Base-by-base conservation (phyloP, 306 rosid species). In the Sindora glabra region DNA sequence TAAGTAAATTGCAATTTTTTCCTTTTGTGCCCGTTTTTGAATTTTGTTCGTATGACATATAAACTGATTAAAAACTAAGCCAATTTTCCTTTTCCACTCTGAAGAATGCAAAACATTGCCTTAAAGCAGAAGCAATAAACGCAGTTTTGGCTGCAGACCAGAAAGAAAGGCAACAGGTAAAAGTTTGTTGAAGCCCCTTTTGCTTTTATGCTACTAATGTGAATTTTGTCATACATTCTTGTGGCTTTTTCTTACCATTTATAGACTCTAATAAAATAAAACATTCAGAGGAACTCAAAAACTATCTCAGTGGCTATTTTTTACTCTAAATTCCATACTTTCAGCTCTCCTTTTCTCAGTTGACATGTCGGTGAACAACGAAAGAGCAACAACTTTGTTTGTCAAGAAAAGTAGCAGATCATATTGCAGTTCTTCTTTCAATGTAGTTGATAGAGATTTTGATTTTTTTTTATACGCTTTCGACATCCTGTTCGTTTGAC, bases 81-180 rank as follows among this genome's bases (percentile, higher is more conserved):
- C 44, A 13, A 45, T 42, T 40, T n/a, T 39, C 25, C 2, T 13
- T 49, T 67, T 68, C 67, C 51, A 33, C 45, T 62, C 46, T 32
- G 49, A 27, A 71, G 62, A 57, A 8, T 48, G 32, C 59, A 13
- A 55, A 13, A n/a, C 21, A 38, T 19, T 65, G 59, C 60, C 47
- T 39, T 3, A 34, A 54, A 13, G 33, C 64, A 29, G 64, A 63
- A 42, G 69, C 44, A 42, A 29, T 73, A 26, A 21, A 50, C 40
- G 62, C 72, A 34, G 24, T 62, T 49, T 45, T 56, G 29, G 19
- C 24, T 9, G 26, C 33, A 10, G 60, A 59, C 33, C 69, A 52
- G 33, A 47, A 69, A 39, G 72, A 45, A 52, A 59, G 36, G 46
- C 49, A 66, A 14, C 56, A 34, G 71, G 77, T 83, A 50, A 46